Evolutionary conservation across 208 protist species (phyloP).

Genomic region (Leptomonas seymouri): DNA sequence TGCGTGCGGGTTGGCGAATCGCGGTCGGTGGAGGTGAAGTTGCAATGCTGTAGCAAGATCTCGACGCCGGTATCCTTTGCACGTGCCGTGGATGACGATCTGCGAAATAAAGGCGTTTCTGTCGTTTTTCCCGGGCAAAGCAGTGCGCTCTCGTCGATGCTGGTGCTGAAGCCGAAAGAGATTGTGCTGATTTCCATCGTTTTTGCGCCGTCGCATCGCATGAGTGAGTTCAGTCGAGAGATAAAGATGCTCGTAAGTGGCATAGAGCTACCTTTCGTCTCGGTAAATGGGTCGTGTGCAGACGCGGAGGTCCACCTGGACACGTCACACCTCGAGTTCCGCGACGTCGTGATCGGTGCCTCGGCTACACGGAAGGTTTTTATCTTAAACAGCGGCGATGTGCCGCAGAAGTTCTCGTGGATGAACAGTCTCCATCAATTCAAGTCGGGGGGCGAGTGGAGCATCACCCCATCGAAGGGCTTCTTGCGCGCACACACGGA

Average conservation of each 20-base stretch:
- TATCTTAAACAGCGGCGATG: conserved; percentile 97
- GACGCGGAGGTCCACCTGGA: conserved; percentile 96
- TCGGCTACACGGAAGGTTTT: conserved; percentile 72
- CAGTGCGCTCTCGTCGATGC: conserved; percentile 10
- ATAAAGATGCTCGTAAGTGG: conserved; percentile 91
- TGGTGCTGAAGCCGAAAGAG: conserved; percentile 89
- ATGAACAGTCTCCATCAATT: conserved; percentile 35
- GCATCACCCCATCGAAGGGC: conserved; percentile 76
- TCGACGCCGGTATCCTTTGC: conserved; percentile 83
- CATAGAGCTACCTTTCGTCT: conserved; percentile 79
- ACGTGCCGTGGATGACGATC: conserved; percentile 56
- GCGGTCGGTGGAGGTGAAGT: conserved; percentile 62
- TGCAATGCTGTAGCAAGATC: conserved; percentile 89
- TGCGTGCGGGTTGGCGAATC: conserved; percentile 78
- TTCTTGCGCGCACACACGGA: conserved; percentile 91
- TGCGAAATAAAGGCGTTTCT: conserved; percentile 73
- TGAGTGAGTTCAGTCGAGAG: conserved; percentile 91
- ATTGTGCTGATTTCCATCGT: conserved; percentile 59
- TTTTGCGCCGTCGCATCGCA: conserved; percentile 83
- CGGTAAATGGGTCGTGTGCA: conserved; percentile 90
- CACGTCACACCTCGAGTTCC: conserved; percentile 88
- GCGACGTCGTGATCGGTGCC: conserved; percentile 88
- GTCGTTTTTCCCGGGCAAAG: conserved; percentile 32
- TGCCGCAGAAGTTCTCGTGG: conserved; percentile 93
- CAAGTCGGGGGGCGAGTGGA: conserved; percentile 61